These are phyloP conservation scores for Meyerozyma elateridarum DNA, from an alignment of 1,139 yeast species.

Conservation along the genomic window DNA sequence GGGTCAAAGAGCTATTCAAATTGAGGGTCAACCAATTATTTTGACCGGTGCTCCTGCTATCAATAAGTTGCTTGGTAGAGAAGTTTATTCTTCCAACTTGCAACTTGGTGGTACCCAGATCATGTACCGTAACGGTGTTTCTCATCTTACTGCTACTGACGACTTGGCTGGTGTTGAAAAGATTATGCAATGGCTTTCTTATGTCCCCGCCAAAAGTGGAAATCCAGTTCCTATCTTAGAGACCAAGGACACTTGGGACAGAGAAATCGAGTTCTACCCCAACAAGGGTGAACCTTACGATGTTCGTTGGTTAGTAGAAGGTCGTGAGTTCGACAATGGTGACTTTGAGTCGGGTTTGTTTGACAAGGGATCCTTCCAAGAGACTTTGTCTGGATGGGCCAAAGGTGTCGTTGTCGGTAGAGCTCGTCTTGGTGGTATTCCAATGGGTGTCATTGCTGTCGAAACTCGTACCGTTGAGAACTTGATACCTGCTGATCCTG, in stretches of 20 bases:
- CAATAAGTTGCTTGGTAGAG: conserved; percentile 92
- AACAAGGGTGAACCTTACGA: conserved; percentile 72
- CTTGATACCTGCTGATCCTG: conserved; percentile 94
- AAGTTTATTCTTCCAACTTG: conserved; percentile 92
- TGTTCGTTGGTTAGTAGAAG: conserved; percentile 93
- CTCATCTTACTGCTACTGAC: conserved; percentile 92
- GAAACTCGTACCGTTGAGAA: conserved; percentile 89
- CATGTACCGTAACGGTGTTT: conserved; percentile 97
- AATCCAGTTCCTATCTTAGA: conserved; percentile 89
- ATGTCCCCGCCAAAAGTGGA: conserved; percentile 85
- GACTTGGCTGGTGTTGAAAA: conserved; percentile 95
- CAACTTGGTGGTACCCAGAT: conserved; percentile 99
- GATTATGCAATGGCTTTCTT: conserved; percentile 95
- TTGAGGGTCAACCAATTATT: conserved; percentile 97
- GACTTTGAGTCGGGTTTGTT: conserved; percentile 81
- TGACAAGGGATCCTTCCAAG: conserved; percentile 90
- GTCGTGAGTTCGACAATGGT: conserved; percentile 65
- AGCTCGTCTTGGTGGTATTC: conserved; percentile 98
- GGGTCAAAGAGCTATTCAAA: conserved; percentile 98
- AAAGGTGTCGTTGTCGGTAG: conserved; percentile 97
- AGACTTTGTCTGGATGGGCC: conserved; percentile 98
- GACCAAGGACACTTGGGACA: conserved; percentile 83
- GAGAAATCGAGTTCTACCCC: conserved; percentile 83
- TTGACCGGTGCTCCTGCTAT: conserved; percentile 99
- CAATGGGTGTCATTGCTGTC: conserved; percentile 95